Evolutionary conservation across 768 basidiomycete species (phyloP).

Genomic region (Hysterangium stoloniferum): DNA sequence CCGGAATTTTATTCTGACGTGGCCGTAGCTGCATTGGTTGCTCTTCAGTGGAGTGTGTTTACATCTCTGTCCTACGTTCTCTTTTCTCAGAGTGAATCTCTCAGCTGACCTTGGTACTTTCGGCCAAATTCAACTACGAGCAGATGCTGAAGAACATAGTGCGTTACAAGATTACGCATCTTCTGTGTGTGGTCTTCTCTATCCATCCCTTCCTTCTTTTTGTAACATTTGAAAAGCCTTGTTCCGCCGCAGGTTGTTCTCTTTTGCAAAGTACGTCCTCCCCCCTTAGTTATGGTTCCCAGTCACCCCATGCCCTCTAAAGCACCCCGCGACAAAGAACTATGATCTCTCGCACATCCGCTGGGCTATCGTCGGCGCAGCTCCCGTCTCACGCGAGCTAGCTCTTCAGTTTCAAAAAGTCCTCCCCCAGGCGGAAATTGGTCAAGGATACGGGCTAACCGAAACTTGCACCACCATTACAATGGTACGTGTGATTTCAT

Average conservation of each 20-base stretch:
- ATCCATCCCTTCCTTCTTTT: not conserved
- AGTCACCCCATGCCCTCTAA: not conserved
- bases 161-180: slow-evolving; percentile 17
- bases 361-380: slow-evolving; percentile 19
- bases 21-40: slow-evolving; percentile 15
- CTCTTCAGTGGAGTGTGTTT: slow-evolving; percentile 20
- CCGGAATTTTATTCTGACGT: not conserved
- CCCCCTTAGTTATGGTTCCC: not conserved
- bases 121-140: slow-evolving; percentile 18
- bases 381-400: slow-evolving; percentile 16
- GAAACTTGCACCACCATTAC: slow-evolving; percentile 49
- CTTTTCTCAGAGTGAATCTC: no score
- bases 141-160: slow-evolving; percentile 20
- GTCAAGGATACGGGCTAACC: slow-evolving; percentile 62
- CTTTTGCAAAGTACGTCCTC: slow-evolving; percentile 14
- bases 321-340: slow-evolving; percentile 19
- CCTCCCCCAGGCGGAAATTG: slow-evolving; percentile 26
- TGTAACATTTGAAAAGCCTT: slow-evolving; percentile 14
- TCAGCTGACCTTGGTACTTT: slow-evolving; percentile 16
- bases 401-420: slow-evolving; percentile 15
- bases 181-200: slow-evolving; percentile 13
- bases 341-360: slow-evolving; percentile 18
- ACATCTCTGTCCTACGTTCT: no score
- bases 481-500: slow-evolving; percentile 41
- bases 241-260: slow-evolving; percentile 21